A percentile compares a stretch with the other conserved stretches of the same genome.
Conservation (phyloP, 345 rosid genomes). For the Orychophragmus violaceus region DNA sequence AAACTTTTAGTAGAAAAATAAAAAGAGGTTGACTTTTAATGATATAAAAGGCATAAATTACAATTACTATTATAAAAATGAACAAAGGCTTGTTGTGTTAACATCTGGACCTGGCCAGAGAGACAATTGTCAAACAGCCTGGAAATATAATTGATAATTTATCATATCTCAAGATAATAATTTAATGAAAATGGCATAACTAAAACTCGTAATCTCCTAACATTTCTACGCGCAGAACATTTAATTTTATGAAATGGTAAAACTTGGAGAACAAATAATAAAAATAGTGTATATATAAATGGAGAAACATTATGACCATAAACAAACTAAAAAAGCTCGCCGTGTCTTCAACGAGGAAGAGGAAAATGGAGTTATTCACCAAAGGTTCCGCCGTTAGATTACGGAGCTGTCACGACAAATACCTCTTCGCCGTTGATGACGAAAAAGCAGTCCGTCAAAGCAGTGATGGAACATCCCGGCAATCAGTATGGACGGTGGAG, state of each 20-base stretch:
- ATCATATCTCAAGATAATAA: background rate
- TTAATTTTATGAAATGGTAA: background rate
- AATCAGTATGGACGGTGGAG: slow-evolving; percentile 70
- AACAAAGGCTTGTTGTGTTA: background rate
- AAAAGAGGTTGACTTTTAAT: background rate
- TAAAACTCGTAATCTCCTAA: background rate
- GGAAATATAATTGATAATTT: slow-evolving; percentile 1
- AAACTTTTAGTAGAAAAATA: background rate
- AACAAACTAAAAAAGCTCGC: background rate
- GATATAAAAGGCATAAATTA: background rate
- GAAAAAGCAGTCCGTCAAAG: slow-evolving; percentile 58
- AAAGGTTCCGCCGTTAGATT: slow-evolving; percentile 60
- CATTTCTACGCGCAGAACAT: background rate
- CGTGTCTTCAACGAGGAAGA: background rate
- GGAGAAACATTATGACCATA: background rate
- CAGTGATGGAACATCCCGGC: slow-evolving; percentile 41
- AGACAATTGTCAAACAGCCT: slow-evolving; percentile 13
- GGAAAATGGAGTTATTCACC: slow-evolving; percentile 56
- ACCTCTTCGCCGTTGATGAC: slow-evolving; percentile 65
- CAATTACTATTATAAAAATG: background rate
- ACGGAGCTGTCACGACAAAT: slow-evolving; percentile 77
- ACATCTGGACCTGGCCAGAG: background rate
- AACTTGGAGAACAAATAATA: slow-evolving; percentile 2
- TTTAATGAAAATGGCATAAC: background rate
- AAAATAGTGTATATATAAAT: background rate